Conservation (phyloP, 225 moss, liverwort and hornwort genomes). For the Polytrichum formosum region DNA sequence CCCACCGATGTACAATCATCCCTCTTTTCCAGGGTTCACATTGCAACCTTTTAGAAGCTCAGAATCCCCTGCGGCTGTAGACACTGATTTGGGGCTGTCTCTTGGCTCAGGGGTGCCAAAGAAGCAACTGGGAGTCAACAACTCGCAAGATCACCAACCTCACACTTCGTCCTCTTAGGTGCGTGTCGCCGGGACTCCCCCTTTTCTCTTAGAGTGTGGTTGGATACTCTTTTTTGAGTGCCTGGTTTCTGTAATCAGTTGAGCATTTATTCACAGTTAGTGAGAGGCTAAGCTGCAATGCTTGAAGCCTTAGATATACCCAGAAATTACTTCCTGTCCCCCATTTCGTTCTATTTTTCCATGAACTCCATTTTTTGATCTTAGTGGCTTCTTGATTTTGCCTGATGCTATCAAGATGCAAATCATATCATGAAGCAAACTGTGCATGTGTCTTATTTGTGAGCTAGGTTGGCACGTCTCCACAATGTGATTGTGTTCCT, state of each 20-base stretch:
- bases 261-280: neutral
- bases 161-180: conserved; percentile 11
- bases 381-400: neutral
- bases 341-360: neutral
- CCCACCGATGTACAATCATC: conserved; percentile 13
- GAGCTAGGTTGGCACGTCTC: no score
- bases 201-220: neutral
- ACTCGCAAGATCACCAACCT: conserved; percentile 19
- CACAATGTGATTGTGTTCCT: no score
- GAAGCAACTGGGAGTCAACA: conserved; percentile 20
- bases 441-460: no score
- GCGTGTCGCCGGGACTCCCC: neutral
- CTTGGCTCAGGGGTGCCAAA: conserved; percentile 28
- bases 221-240: neutral
- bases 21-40: conserved; percentile 25
- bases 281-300: neutral
- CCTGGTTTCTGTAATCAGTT: no score
- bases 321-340: neutral
- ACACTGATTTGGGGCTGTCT: conserved; percentile 48
- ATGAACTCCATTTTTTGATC: neutral
- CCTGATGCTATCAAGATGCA: neutral
- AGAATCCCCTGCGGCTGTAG: conserved; percentile 14
- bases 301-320: neutral
- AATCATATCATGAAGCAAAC: no score
- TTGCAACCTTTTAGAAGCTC: conserved; percentile 13